Evolutionary conservation across 2,329 filamentous ascomycete species (phyloP).

Genomic region (Diaporthe longicolla): DNA sequence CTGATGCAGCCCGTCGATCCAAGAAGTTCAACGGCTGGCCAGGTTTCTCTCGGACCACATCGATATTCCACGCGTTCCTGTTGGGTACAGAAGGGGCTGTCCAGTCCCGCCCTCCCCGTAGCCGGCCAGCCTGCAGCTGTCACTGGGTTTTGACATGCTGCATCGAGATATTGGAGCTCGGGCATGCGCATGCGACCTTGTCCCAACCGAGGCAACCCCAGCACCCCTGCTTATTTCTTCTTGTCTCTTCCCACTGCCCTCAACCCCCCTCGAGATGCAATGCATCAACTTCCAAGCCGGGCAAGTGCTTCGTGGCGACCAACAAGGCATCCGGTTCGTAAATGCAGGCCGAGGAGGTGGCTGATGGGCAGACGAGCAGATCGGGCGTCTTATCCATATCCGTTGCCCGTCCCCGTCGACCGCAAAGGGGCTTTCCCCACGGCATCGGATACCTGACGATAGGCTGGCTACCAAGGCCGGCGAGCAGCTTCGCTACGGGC

Average conservation of each 20-base stretch:
- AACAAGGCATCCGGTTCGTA: slow-evolving; percentile 26
- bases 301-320: slow-evolving; percentile 23
- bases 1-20: slow-evolving; percentile 10
- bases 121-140: slow-evolving; percentile 32
- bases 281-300: slow-evolving; percentile 18
- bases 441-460: background rate
- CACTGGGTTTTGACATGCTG: slow-evolving; percentile 33
- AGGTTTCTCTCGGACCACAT: slow-evolving; percentile 9
- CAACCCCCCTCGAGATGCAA: slow-evolving; percentile 21
- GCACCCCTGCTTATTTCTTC: background rate
- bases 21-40: slow-evolving; percentile 20
- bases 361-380: background rate
- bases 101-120: background rate
- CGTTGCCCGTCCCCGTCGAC: slow-evolving; percentile 14
- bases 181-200: background rate
- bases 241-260: background rate
- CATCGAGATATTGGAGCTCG: slow-evolving; percentile 3
- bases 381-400: slow-evolving; percentile 4
- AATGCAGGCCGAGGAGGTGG: slow-evolving; percentile 10
- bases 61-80: background rate
- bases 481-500: background rate
- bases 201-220: slow-evolving; percentile 4
- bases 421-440: background rate
- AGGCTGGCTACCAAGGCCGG: slow-evolving; percentile 12
- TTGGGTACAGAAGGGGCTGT: background rate